Base-by-base conservation (phyloP, 1,284 basidiomycete species). In the Ganoderma multipileum region DNA sequence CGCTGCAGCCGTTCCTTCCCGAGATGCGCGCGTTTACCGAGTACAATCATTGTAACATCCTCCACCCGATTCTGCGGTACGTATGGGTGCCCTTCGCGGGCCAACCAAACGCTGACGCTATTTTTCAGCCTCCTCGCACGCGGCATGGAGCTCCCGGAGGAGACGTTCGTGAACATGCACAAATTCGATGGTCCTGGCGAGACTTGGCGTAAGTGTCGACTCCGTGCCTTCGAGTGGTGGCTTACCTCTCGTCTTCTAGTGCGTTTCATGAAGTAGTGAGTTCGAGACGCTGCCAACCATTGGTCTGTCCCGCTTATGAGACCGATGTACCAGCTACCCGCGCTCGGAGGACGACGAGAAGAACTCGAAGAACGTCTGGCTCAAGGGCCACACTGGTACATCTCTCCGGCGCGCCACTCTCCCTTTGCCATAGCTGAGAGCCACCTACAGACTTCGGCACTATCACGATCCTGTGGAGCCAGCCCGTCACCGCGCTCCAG, bases 401-500 rank as follows among this genome's bases (percentile, higher is more conserved):
- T 54, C 20, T 23, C 6, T 3, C 20, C 5, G 3, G 1, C 30
- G 8, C 39, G 14, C 8, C 33, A 33, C 33, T 8, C 33, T 33
- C 33, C 33, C 33, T 33, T 33, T 33, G n/a, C 6, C 39, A 23
- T 9, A 28, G 5, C 26, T 59, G 28, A 55, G 3, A 26, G 16
- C 16, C 4, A 3, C 14, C n/a, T 3, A n/a, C 50, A 89, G 88
- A 90, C 73, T 83, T 86, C 68, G 87, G 86, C 14, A 83, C 81
- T 2, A 78, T 90, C 61, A 86, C 84, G 0, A 83, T 89, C 20
- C 77, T 90, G 4, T 89, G 84, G 80, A 87, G 86, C 58, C 89
- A 90, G 66, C 89, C 89, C 0, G 83, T 90, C 1, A 79, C 85
- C 2, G 87, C 81, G 0, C 80, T 90, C n/a, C 89, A 90, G 66